Base-by-base conservation (phyloP, 2,329 filamentous ascomycete species). In the Pestalotiopsis fici region DNA sequence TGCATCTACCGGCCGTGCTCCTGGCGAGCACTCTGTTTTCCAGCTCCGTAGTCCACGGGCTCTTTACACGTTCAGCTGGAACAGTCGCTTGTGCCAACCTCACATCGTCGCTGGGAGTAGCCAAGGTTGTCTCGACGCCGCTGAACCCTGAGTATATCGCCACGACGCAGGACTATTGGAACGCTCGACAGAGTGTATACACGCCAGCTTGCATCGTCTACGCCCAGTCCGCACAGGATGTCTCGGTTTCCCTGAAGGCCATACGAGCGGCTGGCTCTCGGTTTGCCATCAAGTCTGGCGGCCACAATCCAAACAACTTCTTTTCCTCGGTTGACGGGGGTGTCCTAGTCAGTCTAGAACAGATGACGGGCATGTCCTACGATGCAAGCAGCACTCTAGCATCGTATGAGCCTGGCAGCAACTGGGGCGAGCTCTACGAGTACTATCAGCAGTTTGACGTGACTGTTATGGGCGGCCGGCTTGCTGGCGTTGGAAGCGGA, bases 241-340 rank as follows among this genome's bases (percentile, higher is more conserved):
- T 76, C 13, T 76, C 74, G n/a, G 60, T 66, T 9, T 64, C 70
- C n/a, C 59, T 76, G 3, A 66, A 72, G 50, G 73, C 74, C 4
- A 72, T 76, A 27, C 70, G 69, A 21, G 70, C 68, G 15, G 71
- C 73, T 27, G 73, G 67, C 23, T 72, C 59, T 12, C 62, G 66
- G 6, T 68, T 68, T 62, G 74, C 74, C 50, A 66, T 76, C 59
- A 76, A 74, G 63, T 72, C 73, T 2, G 74, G 73, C 4, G 74
- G 74, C 2, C 74, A 76, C 59, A 76, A 74, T 25, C 71, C 75
- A n/a, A 76, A 76, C 31, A 71, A 66, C 43, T 68, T 69, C 60
- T 68, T 69, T 56, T 69, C 74, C 9, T 75, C 74, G 3, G 74
- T 74, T 21, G 67, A 74, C 43, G 60, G 68, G 37, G 74, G 74